Evolutionary conservation across 176 grass and related monocot species (phyloP).

Genomic region (Phragmites australis): DNA sequence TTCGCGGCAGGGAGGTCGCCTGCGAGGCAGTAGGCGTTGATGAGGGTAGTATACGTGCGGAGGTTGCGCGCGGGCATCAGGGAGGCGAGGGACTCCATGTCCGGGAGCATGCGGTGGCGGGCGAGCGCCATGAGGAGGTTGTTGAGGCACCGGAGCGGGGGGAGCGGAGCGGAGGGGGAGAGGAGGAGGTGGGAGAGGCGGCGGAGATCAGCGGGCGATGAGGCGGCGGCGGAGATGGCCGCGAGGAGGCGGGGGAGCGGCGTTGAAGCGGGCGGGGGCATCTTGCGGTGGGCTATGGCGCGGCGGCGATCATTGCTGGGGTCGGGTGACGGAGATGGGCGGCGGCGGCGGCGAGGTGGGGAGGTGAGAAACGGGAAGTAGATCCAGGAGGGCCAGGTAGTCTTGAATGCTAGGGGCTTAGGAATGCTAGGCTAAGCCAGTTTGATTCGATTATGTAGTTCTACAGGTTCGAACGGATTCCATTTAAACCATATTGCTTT

Average conservation of each 20-base stretch:
- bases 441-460: neutral
- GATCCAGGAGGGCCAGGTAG: constrained; percentile 13
- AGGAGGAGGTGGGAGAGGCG: constrained; percentile 43
- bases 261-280: constrained; percentile 30
- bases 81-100: constrained; percentile 66
- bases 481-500: no score
- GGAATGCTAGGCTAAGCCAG: neutral
- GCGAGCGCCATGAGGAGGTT: constrained; percentile 68
- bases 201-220: constrained; percentile 40
- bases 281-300: constrained; percentile 32
- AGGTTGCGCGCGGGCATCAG: constrained; percentile 64
- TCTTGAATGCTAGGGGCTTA: neutral
- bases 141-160: constrained; percentile 61
- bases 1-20: constrained; percentile 66
- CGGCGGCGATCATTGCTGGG: constrained; percentile 20
- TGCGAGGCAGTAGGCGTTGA: constrained; percentile 80
- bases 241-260: constrained; percentile 30
- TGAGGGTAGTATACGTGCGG: constrained; percentile 74
- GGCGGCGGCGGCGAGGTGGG: neutral
- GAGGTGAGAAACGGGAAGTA: neutral
- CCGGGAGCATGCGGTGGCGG: constrained; percentile 58
- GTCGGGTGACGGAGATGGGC: constrained; percentile 1
- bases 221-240: constrained; percentile 43
- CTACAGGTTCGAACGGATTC: no score
- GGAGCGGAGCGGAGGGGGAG: constrained; percentile 22